phyloP scores from a whole-genome alignment of 1,139 yeast species.

The Saccharomyces hybrid region DNA sequence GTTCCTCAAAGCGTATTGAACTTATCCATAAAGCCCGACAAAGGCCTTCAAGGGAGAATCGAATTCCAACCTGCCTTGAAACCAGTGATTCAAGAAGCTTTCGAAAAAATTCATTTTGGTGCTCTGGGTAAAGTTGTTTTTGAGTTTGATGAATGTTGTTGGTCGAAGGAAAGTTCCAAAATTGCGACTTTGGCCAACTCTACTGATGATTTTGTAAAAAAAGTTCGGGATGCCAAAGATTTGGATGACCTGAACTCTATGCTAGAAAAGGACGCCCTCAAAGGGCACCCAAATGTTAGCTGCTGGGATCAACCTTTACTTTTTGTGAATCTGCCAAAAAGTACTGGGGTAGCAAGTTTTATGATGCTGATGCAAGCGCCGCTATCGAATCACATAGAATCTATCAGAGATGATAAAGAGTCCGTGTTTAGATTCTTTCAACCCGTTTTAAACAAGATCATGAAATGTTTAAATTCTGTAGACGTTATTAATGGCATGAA shows the following conservation, averaged over 20 bases:
- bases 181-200: slow-evolving; percentile 20
- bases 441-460: slow-evolving; percentile 35
- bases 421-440: slow-evolving; percentile 38
- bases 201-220: slow-evolving; percentile 10
- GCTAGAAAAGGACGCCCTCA: slow-evolving; percentile 1
- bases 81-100: slow-evolving; percentile 35
- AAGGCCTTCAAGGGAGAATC: slow-evolving; percentile 34
- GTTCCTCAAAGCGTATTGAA: slow-evolving; percentile 66
- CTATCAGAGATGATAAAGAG: slow-evolving; percentile 29
- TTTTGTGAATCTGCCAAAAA: slow-evolving; percentile 39
- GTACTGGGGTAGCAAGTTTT: slow-evolving; percentile 41
- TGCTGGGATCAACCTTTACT: slow-evolving; percentile 47
- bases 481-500: slow-evolving; percentile 15
- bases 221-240: slow-evolving; percentile 13
- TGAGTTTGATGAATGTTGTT: slow-evolving; percentile 60
- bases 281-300: slow-evolving; percentile 5
- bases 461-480: slow-evolving; percentile 16
- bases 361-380: slow-evolving; percentile 63
- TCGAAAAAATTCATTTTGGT: slow-evolving; percentile 52
- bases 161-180: slow-evolving; percentile 41
- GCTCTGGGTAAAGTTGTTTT: slow-evolving; percentile 70
- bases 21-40: slow-evolving; percentile 32
- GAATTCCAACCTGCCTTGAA: slow-evolving; percentile 59
- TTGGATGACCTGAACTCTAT: slow-evolving; percentile 9
- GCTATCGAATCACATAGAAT: slow-evolving; percentile 47